Base-by-base conservation (phyloP, 169 alveolate species). In the Eimeria sp. region DNA sequence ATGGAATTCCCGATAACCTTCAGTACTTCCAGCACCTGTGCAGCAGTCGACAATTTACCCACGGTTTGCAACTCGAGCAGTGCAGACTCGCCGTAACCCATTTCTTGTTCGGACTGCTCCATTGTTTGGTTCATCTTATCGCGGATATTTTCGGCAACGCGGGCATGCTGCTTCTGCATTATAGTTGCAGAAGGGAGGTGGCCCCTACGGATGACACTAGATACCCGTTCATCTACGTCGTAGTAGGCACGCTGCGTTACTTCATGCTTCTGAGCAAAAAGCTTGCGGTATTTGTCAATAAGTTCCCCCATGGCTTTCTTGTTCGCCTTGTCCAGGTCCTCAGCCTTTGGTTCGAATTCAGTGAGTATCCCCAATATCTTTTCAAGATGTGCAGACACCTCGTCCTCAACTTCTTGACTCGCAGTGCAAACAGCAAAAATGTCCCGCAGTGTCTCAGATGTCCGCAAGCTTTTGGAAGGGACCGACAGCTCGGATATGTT, bases 31-130 rank as follows among this genome's bases (percentile, higher is more conserved):
- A 74, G 14, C 83, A 40, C 83, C 83, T 40, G 58, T 74, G 33
- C 56, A 74, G 33, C 83, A 40, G 83, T 20, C 54, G 83, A 74
- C 83, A 74, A 10, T 58, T 74, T 74, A 20, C 18, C 83, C 83
- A 74, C 16, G 58, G 83, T 16, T 20, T 40, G 10, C 40, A 74
- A 74, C 23, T 40, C 83, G 58, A 27, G 83, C 16, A 74, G 30
- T 37, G 83, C 83, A 74, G 54, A 40, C 43, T 37, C 83, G 83
- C 27, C 83, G 56, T 40, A 74, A 20, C 58, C 4, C 83, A 74
- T 40, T 40, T 74, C 83, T 23, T 40, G 33, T 18, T 74, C 30
- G 18, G 58, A 74, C 2, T 16, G 4, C 56, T 74, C 56, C 83
- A 74, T 40, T 16, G 83, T 13, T 40, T 74, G 83, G 56, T 74